Evolutionary conservation across 352 stramenopile species (phyloP), one percentile per base, ranked within the genome.

Genomic region (Phytophthora ohioensis): DNA sequence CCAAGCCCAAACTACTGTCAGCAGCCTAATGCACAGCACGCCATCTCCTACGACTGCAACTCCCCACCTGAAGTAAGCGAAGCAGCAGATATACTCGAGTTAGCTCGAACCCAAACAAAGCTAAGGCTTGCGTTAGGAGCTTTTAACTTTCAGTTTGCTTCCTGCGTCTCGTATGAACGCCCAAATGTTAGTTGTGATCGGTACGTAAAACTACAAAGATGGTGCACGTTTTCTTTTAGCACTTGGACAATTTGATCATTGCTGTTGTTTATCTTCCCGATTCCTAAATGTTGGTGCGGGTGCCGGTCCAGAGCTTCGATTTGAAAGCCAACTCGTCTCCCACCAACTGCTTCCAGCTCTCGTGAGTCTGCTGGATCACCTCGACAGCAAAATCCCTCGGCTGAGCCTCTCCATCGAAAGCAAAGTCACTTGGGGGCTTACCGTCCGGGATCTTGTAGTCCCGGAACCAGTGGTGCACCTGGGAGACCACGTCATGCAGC

Each of bases 361-460:
- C 82, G 70, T 97, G 88, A 17, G 90, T 97, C 69, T 94, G 84
- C 64, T 94, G 76, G 55, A 98, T 97, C 47, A 98, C 87, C 13
- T 98, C 81, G 27, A 98, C 78, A 10, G 95, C 91, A 72, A 97
- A 98, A 27, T 93, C 85, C 15, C 71, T 79, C 8, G 85, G 57
- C 69, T 91, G 93, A 63, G 89, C 97, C 69, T 98, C 88, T 43
- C 98, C 98, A 57, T 98, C 94, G 63, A 99, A 99, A 56, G 97
- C 98, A 80, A 99, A 99, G 51, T 90, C 87, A 82, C 99, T 99
- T 15, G 98, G 85, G 12, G 97, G 97, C 87, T 99, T 99, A 57
- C 98, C 97, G 82, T 99, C 98, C 15, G 98, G 98, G 62, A 99
- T 99, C 86, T 99, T 99, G 89, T 99, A 99, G 95, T 99, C 98